Base-by-base conservation (phyloP, 441 rosid genomes). In the Adansonia gregorii region DNA sequence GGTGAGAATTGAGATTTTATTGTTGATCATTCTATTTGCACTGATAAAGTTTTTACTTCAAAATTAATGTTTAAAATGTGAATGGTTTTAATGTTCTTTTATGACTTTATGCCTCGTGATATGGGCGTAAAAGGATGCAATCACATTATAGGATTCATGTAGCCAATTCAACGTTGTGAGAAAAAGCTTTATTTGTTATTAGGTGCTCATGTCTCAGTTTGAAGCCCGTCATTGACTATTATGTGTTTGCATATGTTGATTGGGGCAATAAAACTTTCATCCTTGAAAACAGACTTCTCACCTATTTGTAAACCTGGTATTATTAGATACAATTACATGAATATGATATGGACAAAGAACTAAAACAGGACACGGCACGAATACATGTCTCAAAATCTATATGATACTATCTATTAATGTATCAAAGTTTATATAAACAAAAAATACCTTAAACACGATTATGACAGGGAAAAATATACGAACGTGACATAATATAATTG, bases 1-100 rank as follows among this genome's bases (percentile, higher is more conserved):
- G 92, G 99, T 94, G 73, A 83, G 56, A 48, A 48, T 67, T 27
- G 17, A 48, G 79, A 54, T 74, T 41, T 19, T 12, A n/a, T 84
- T 39, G 19, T 73, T 65, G 17, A 67, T 51, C n/a, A 55, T 11
- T n/a, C 52, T 14, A 22, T 69, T 69, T 48, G 4, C 60, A 3
- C 1, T 4, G 22, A 15, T 70, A 3, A 7, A 14, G 56, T 4
- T 15, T 70, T 49, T 14, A 27, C 6, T 49, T 51, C 52, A 2
- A 51, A 24, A 59, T 24, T 24, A 49, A 69, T 76, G 43, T 49
- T 48, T 49, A 7, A 22, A 69, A 14, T 49, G 31, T 39, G 56
- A 56, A 72, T 20, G 31, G 48, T 8, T 68, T 67, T 19, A 35
- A 67, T 67, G 52, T 19, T 19, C 31, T 17, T 56, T 52, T 12